These are phyloP conservation scores for Silybum marianum DNA, from an alignment of 129 eudicot species.

Conservation along the genomic window DNA sequence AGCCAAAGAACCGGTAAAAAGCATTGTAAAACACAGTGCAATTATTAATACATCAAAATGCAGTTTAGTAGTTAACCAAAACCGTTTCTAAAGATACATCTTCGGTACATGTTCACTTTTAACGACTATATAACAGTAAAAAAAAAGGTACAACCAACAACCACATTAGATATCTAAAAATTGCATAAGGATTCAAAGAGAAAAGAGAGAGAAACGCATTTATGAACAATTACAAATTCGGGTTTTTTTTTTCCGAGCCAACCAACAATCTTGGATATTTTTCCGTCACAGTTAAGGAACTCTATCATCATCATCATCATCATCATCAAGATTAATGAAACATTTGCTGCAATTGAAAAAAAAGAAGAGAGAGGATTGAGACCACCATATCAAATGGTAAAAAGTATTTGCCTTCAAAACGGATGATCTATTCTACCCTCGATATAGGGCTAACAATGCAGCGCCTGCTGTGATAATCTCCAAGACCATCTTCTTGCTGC, in stretches of 20 bases:
- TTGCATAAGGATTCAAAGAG: constrained; percentile 1
- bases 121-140: not conserved
- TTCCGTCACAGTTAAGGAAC: constrained; percentile 33
- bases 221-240: constrained; percentile 34
- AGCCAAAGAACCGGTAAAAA: not conserved
- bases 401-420: constrained; percentile 31
- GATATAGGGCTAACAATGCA: constrained; percentile 22
- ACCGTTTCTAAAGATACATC: not conserved
- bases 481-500: constrained; percentile 27
- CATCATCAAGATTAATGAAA: not conserved
- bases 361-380: not conserved
- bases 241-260: not conserved
- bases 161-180: constrained; percentile 27
- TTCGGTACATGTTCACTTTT: too few relatives aligned
- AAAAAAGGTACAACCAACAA: constrained; percentile 15
- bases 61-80: not conserved
- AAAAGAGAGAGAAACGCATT: not conserved
- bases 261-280: constrained; percentile 25
- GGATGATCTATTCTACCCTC: not conserved
- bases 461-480: constrained; percentile 24
- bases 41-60: not conserved
- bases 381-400: constrained; percentile 30
- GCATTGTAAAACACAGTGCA: not conserved
- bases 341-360: constrained; percentile 32
- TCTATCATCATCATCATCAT: constrained; percentile 21